Evolutionary conservation across 1,139 yeast genomes (phyloP), one percentile per base, ranked within the genome.

Genomic region (Zygoascus sp.): DNA sequence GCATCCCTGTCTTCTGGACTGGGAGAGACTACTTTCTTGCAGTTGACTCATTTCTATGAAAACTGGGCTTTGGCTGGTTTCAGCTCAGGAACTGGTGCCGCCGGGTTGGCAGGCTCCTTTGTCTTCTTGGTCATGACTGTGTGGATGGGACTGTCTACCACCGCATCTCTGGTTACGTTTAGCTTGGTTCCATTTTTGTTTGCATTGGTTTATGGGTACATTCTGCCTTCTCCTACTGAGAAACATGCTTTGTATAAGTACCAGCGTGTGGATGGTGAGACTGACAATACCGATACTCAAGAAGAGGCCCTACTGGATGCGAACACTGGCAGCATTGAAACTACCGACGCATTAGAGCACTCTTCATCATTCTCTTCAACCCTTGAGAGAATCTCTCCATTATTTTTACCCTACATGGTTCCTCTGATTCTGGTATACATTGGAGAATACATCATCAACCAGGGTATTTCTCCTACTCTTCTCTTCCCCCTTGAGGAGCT

Each of bases 81-180:
- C 77, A 84, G 95, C 32, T 77, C 89, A 11, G 98, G 98, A 0
- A 92, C 97, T 0, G 97, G 97, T 0, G 95, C 88, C 10, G 97
- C 98, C 0, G 97, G 97, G 0, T 65, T 90, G 2, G 75, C 79
- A 17, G 98, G 97, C 0, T 81, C 95, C 23, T 79, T 78, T 42
- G 59, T 71, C 6, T 81, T 73, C 54, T 55, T 82, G 65, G 56
- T 76, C 1, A 50, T 80, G 51, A 82, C 88, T 0, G 77, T 85
- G 0, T 69, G 80, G 64, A 45, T 79, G 13, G 65, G 73, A 2
- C 46, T 80, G 2, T 62, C 75, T 3, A 75, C 80, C 0, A 65
- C 61, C 17, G 51, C 67, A 1, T 63, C 83, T 0, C 63, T 83
- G 42, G 55, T 78, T 16, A 28, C 73, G 10, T 81, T 80, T 55